Evolutionary conservation across 2,329 filamentous ascomycete genomes (phyloP).

Genomic region (Apiospora rasikravindrae): DNA sequence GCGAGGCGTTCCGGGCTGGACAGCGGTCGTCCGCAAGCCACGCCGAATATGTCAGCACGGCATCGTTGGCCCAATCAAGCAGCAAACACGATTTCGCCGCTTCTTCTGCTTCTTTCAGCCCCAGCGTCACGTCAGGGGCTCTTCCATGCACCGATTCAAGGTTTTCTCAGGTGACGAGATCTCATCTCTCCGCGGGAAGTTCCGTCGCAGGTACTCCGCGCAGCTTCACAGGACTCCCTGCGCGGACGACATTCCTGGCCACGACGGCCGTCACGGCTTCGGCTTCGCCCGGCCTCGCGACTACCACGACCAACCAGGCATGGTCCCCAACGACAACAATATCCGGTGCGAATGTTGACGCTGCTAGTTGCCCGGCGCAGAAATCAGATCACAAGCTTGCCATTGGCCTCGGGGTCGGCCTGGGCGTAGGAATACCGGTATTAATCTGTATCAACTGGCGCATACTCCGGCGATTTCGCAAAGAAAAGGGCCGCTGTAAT

Average conservation of each 20-base stretch:
- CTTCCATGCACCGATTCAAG: background rate
- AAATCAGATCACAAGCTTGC: background rate
- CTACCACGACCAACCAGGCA: background rate
- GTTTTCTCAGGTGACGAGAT: background rate
- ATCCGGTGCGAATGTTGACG: background rate
- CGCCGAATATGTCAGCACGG: background rate
- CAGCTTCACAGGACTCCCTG: background rate
- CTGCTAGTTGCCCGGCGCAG: background rate
- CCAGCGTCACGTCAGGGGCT: conserved; percentile 1
- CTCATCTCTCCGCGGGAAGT: background rate
- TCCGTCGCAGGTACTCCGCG: background rate
- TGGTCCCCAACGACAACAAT: background rate
- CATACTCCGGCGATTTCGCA: background rate
- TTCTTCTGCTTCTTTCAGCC: background rate
- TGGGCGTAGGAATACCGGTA: background rate
- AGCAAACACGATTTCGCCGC: background rate
- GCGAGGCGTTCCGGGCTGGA: background rate
- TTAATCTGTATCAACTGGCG: background rate
- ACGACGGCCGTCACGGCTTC: background rate
- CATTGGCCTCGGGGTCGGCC: background rate
- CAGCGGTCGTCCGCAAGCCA: background rate
- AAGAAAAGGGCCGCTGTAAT: too few species aligned
- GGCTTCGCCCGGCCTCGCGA: background rate
- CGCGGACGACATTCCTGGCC: background rate
- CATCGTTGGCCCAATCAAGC: background rate